Evolutionary conservation across 768 basidiomycete species (phyloP).

Genomic region (Lyophyllum semitale): DNA sequence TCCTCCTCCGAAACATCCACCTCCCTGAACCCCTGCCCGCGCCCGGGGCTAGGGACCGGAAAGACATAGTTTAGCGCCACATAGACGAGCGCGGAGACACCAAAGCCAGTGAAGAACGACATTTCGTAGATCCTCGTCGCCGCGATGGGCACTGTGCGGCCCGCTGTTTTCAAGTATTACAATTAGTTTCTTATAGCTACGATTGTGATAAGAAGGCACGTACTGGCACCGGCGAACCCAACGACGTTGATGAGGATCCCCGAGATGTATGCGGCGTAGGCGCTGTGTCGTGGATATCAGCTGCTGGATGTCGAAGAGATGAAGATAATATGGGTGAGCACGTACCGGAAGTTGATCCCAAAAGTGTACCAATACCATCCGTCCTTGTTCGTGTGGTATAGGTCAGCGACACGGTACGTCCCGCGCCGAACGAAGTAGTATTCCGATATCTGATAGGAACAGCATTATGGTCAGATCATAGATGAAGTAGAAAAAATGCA

Average conservation of each 20-base stretch:
- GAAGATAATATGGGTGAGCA: conserved; percentile 9
- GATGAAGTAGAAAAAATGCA: background rate
- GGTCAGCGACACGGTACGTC: conserved; percentile 68
- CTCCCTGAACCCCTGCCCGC: background rate
- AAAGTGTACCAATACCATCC: conserved; percentile 74
- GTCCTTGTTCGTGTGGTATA: conserved; percentile 57
- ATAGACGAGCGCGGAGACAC: conserved; percentile 67
- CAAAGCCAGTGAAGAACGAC: conserved; percentile 86
- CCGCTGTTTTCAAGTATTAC: conserved; percentile 36
- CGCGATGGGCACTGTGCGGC: conserved; percentile 59
- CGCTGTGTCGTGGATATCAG: conserved; percentile 33
- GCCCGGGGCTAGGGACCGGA: conserved; percentile 51
- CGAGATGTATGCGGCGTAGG: conserved; percentile 66
- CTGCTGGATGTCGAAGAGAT: conserved; percentile 1
- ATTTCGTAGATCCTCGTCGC: conserved; percentile 76
- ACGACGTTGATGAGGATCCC: conserved; percentile 84
- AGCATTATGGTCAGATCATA: background rate
- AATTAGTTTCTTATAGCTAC: background rate
- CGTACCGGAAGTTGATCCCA: conserved; percentile 41
- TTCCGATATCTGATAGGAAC: conserved; percentile 60
- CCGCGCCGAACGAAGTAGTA: conserved; percentile 76
- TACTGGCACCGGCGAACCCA: conserved; percentile 77
- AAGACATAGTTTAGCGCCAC: conserved; percentile 56
- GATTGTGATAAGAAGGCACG: conserved; percentile 22
- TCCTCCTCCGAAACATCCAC: background rate